Evolutionary conservation across 2,329 filamentous ascomycete genomes (phyloP), one percentile per base, ranked within the genome.

Genomic region (Fusarium newnesense): DNA sequence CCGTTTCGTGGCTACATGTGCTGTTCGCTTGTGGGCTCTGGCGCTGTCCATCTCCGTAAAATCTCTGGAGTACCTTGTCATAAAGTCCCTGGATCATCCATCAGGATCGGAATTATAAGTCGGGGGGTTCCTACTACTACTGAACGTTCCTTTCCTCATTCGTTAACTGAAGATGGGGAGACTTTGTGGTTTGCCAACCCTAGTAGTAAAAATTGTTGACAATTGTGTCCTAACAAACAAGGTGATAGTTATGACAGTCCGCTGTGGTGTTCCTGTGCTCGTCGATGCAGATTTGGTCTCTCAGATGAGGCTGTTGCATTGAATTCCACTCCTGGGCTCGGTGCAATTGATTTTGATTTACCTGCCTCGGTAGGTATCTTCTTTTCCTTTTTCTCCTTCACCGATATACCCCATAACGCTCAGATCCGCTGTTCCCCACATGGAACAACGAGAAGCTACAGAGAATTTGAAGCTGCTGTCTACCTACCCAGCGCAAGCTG

Each of bases 11-110:
- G 46, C 67, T 76, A 46, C 66, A 72, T 75, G 72, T 58, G 73
- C 67, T 77, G 76, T 73, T 75, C 70, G 39, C 69, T 64, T 64
- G 70, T 69, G 66, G 69, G 64, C 53, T 56, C 63, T 70, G 70
- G 66, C 65, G 60, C 60, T 60, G 50, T 56, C 43, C 60, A 66
- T 76, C 75, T 71, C 70, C 64, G 69, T 76, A 44, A 57, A 74
- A 72, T 69, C 36, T 69, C 67, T 69, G 67, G 67, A 69, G 67
- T 69, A 70, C 67, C 67, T 70, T 49, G 67, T 44, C 62, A 65
- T 43, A 28, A 63, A 34, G 40, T 60, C 58, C 62, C 62, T 65
- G 58, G 36, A 65, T 64, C 37, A 63, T 58, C 59, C 57, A 50
- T 52, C 43, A 44, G 65, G 40, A 30, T 70, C 66, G 52, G 59